Evolutionary conservation across 352 stramenopile genomes (phyloP), one percentile per base, ranked within the genome.

Genomic region (Peronospora belbahrii): DNA sequence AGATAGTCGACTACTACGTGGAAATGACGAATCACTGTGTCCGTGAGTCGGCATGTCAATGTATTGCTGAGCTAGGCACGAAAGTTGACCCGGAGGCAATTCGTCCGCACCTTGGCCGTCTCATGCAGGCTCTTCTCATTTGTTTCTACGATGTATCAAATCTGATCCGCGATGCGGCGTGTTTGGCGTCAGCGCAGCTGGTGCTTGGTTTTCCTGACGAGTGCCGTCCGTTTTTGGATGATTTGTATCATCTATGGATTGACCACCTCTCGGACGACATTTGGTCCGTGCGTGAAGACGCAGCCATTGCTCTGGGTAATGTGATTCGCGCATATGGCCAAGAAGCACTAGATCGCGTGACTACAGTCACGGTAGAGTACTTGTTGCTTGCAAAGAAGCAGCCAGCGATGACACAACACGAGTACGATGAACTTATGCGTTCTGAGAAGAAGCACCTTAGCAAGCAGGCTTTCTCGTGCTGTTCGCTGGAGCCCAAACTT

Each of bases 81-180:
- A 97, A 97, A 59, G 74, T 98, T 15, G 65, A 87, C 20, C 49
- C 60, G 0, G 53, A 49, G 17, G 79, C 80, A 5, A 65, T 95
- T 24, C 74, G 76, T 13, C 73, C 77, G 5, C 76, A 93, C 44
- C 78, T 93, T 0, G 42, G 59, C 7, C 60, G 58, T 0, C 52
- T 96, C 6, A 67, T 96, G 24, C 59, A 95, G 48, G 88, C 93
- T 3, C 57, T 97, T 8, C 57, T 98, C 25, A 86, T 97, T 48
- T 97, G 92, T 55, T 97, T 98, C 62, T 91, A 97, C 53, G 95
- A 98, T 61, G 88, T 96, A 34, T 96, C 85, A 13, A 98, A 94
- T 66, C 83, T 96, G 6, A 94, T 98, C n/a, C 84, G 94, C 25
- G 95, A 98, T 51, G 91, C 94, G 15, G 95, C 95, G 15, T 98